Conservation (phyloP, 1,139 yeast genomes). For the Candida tropicalis region DNA sequence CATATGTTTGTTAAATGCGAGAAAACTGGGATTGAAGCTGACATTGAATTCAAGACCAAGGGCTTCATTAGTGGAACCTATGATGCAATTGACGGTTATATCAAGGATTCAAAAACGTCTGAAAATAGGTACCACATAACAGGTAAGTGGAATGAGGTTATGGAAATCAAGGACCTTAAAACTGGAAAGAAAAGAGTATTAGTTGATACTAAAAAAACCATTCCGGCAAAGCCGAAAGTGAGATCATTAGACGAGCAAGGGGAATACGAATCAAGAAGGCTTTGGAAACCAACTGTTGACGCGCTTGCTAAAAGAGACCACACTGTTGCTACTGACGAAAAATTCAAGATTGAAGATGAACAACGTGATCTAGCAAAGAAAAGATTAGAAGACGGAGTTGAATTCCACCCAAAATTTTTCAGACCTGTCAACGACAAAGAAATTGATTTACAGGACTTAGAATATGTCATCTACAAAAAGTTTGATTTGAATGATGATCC, state of each 20-base stretch:
- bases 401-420: conserved; percentile 80
- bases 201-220: conserved; percentile 63
- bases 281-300: conserved; percentile 81
- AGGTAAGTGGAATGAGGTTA: conserved; percentile 93
- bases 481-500: conserved; percentile 43
- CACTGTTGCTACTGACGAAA: conserved; percentile 81
- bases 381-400: conserved; percentile 76
- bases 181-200: conserved; percentile 54
- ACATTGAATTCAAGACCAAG: conserved; percentile 91
- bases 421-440: conserved; percentile 32
- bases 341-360: conserved; percentile 78
- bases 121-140: conserved; percentile 65
- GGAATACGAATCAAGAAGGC: conserved; percentile 73
- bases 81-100: conserved; percentile 80
- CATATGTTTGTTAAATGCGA: conserved; percentile 76
- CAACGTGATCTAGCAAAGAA: conserved; percentile 77
- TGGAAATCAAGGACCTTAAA: conserved; percentile 63
- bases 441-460: conserved; percentile 43
- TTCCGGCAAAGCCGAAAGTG: conserved; percentile 62
- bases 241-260: conserved; percentile 82
- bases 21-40: conserved; percentile 62
- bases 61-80: conserved; percentile 93
- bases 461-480: conserved; percentile 65
- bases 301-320: conserved; percentile 82
- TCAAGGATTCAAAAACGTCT: conserved; percentile 55